Base-by-base conservation (phyloP, 2,329 filamentous ascomycete species). In the Septoria linicola region DNA sequence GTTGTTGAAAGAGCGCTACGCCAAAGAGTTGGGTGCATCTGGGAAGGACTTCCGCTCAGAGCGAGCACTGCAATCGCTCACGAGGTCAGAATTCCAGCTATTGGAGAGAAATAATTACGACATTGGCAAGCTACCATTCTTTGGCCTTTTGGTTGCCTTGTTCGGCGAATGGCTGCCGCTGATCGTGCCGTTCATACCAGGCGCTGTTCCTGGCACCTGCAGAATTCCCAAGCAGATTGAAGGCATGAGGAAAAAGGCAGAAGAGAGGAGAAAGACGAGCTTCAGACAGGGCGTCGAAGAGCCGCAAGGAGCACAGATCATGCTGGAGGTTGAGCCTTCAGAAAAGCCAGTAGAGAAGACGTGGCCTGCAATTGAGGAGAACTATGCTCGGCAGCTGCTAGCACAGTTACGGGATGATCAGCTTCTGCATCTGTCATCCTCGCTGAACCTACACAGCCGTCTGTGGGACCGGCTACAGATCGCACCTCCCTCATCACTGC, bases 91-190 rank as follows among this genome's bases (percentile, higher is more conserved):
- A 55, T 86, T 85, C 72, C 84, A 91, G 59, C 78, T 95, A 1
- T 70, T 87, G 43, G 73, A 74, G 54, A 81, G 92, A 52, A 84
- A 83, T 35, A 74, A 76, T 35, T 80, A 87, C 62, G 93, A 97
- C 68, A 72, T 89, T 39, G 73, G 81, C n/a, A 84, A 89, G 19
- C 76, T 96, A 45, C 89, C 91, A 0, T 69, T 87, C 1, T 96
- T 99, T 67, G 84, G 76, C 0, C 55, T 95, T 2, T 73, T 96
- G 42, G 76, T 96, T 5, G 63, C 92, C 1, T 57, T 95, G 13
- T 88, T 87, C 66, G 92, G 90, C 20, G 92, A 97, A 71, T 85
- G 95, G 72, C 88, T 91, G 1, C 89, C 91, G 0, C 66, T 97
- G 4, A 71, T 95, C 4, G 85, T 95, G 1, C 73, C 90, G 5